Conservation (phyloP, 2,329 filamentous ascomycete species). For the Zelopaecilomyces penicillatus region DNA sequence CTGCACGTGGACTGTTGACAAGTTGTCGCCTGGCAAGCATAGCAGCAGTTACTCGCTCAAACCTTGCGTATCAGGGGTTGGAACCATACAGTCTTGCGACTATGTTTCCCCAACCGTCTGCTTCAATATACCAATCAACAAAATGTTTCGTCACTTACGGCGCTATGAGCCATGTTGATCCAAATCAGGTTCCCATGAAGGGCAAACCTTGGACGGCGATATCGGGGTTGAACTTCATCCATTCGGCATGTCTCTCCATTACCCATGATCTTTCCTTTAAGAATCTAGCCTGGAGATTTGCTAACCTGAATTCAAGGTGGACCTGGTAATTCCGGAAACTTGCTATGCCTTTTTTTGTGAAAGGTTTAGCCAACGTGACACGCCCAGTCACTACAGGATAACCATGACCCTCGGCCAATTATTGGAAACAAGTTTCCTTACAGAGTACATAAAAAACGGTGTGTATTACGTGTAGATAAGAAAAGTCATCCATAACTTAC, state of each 20-base stretch:
- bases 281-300: not conserved
- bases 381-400: conserved; percentile 55
- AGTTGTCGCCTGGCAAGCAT: too few species aligned
- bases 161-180: conserved; percentile 60
- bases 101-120: conserved; percentile 39
- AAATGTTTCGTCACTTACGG: conserved; percentile 72
- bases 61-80: too few species aligned
- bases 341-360: conserved; percentile 45
- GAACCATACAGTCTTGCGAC: not conserved
- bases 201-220: conserved; percentile 70
- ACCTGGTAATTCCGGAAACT: conserved; percentile 65
- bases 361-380: conserved; percentile 33
- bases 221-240: conserved; percentile 54
- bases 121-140: conserved; percentile 43
- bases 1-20: too few species aligned
- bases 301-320: conserved; percentile 36
- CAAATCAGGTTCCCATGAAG: conserved; percentile 60
- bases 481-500: not conserved
- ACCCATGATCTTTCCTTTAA: too few species aligned
- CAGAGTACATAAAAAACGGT: conserved; percentile 77
- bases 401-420: conserved; percentile 65
- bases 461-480: conserved; percentile 5
- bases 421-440: conserved; percentile 68
- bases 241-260: conserved; percentile 43
- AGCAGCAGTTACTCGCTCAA: too few species aligned